Evolutionary conservation across 805 yeast species (phyloP).

Genomic region (Pichia occidentalis): DNA sequence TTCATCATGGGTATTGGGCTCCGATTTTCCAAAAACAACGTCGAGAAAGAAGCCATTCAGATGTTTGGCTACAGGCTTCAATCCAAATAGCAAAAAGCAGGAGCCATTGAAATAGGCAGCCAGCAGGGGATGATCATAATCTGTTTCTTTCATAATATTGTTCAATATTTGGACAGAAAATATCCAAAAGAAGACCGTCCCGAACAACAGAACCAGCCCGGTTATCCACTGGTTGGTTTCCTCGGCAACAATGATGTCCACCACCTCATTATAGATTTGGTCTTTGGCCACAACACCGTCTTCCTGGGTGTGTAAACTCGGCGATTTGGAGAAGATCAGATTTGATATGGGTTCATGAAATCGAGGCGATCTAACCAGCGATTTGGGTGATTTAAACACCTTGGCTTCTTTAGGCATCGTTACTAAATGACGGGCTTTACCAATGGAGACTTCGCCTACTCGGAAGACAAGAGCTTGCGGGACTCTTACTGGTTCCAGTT

Average conservation of each 20-base stretch:
- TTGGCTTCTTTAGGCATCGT: no score
- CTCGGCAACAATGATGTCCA: constrained; percentile 28
- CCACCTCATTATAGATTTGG: constrained; percentile 25
- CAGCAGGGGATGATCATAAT: constrained; percentile 43
- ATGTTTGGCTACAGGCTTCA: constrained; percentile 29
- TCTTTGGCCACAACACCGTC: constrained; percentile 16
- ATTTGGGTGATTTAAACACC: constrained; percentile 11
- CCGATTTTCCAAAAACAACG: no score
- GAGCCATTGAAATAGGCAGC: constrained; percentile 43
- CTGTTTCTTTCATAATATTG: constrained; percentile 40
- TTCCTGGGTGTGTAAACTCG: constrained; percentile 12
- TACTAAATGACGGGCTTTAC: no score
- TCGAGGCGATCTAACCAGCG: constrained; percentile 8
- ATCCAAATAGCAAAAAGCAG: constrained; percentile 39
- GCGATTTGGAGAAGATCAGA: constrained; percentile 14
- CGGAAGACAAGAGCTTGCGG: no score
- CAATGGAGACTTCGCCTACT: no score
- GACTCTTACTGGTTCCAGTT: no score
- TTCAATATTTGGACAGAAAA: constrained; percentile 44
- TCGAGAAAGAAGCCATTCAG: no score
- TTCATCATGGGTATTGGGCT: neutral
- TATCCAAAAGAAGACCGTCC: constrained; percentile 43
- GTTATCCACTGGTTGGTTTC: constrained; percentile 38
- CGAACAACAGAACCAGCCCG: constrained; percentile 37
- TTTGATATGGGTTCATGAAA: constrained; percentile 7